Percentiles rank a stretch among this genome's conserved stretches.
Evolutionary conservation across 768 basidiomycete species (phyloP).

Genomic region (Chalciporus pseudorubinellus): DNA sequence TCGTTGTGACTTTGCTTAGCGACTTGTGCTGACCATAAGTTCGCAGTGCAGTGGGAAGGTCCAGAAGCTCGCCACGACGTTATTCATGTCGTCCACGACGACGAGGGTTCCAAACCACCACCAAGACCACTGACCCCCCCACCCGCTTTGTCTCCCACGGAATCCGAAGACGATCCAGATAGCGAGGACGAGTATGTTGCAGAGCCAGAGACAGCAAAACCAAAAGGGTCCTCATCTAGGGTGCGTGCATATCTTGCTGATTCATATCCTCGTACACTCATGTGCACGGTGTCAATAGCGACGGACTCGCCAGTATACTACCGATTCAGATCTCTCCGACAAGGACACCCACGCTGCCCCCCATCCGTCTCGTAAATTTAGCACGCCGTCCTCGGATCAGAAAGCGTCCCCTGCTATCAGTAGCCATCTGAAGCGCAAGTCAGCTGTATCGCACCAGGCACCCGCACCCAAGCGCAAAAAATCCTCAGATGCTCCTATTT

Average conservation of each 20-base stretch:
- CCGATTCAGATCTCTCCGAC: conserved; percentile 46
- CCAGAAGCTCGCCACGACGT: conserved; percentile 53
- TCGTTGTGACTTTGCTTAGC: conserved; percentile 12
- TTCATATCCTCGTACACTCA: conserved; percentile 13
- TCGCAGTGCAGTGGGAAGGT: conserved; percentile 73
- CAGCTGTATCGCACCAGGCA: conserved; percentile 34
- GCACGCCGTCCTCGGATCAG: conserved; percentile 18
- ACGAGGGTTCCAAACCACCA: conserved; percentile 21
- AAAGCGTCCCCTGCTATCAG: conserved; percentile 19
- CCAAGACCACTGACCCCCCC: conserved; percentile 25
- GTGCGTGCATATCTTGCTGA: conserved; percentile 36
- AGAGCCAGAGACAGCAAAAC: conserved; percentile 36
- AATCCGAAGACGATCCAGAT: conserved; percentile 48
- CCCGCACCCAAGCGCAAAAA: conserved; percentile 49
- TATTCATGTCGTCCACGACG: conserved; percentile 18
- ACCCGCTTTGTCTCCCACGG: conserved; percentile 37
- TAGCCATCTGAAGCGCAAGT: conserved; percentile 54
- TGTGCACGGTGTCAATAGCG: conserved; percentile 36
- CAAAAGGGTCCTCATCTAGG: conserved; percentile 36
- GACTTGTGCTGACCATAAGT: conserved; percentile 30
- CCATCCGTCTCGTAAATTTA: conserved; percentile 13
- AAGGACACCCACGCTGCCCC: conserved; percentile 12
- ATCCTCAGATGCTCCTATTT: conserved; percentile 37
- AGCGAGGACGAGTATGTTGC: conserved; percentile 76
- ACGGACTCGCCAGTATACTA: conserved; percentile 39